Evolutionary conservation across 306 rosid species (phyloP).

Genomic region (Rosa chinensis): DNA sequence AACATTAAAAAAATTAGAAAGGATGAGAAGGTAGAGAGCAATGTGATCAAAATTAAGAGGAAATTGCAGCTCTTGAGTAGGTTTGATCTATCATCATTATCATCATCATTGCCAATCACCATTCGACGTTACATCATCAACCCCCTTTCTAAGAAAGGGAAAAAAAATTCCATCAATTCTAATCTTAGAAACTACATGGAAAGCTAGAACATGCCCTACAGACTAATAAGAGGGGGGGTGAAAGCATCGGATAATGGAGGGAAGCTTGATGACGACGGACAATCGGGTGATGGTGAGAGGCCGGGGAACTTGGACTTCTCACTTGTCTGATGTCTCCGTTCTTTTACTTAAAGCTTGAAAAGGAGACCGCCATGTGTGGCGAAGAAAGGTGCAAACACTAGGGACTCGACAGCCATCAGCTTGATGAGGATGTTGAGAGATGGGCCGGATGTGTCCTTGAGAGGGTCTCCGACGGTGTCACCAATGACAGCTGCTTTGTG

Average conservation of each 20-base stretch:
- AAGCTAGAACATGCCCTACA: conserved; percentile 21
- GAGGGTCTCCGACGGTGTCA: conserved; percentile 96
- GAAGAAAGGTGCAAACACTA: conserved; percentile 93
- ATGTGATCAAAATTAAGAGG: background rate
- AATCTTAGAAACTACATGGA: conserved; percentile 3
- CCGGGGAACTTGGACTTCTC: conserved; percentile 23
- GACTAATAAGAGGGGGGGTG: conserved; percentile 18
- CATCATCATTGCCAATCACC: conserved; percentile 24
- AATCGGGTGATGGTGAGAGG: conserved; percentile 12
- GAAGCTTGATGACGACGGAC: background rate
- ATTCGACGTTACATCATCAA: conserved; percentile 11
- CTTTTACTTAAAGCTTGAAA: conserved; percentile 53
- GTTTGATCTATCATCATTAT: conserved; percentile 32
- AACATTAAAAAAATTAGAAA: no score
- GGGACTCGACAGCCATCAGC: conserved; percentile 96
- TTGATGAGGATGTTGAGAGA: conserved; percentile 98
- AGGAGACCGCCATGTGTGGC: conserved; percentile 93
- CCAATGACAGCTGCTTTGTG: conserved; percentile 98
- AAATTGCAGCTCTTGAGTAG: conserved; percentile 11
- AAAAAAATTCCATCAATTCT: conserved; percentile 29
- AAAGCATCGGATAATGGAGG: background rate
- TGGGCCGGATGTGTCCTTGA: conserved; percentile 95
- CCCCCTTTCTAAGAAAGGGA: conserved; percentile 30
- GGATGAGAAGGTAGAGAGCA: background rate
- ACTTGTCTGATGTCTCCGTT: background rate